Percentiles rank a stretch among this genome's conserved stretches.
phyloP scores from a whole-genome alignment of 2,329 filamentous ascomycete species.

The Alternaria brassicicola region DNA sequence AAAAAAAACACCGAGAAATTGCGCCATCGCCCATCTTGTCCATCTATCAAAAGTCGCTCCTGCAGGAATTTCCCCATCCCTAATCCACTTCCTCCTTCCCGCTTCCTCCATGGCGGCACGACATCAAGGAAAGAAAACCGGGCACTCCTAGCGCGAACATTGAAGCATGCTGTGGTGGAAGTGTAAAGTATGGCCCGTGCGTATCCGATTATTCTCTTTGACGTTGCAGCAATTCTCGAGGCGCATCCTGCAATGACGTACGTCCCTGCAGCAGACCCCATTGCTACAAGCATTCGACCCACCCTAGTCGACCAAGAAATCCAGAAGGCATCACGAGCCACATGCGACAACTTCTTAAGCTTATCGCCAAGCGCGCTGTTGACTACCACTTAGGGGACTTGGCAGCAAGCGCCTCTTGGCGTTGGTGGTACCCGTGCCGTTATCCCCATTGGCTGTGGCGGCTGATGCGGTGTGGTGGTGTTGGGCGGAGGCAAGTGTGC shows the following conservation, averaged over 20 bases:
- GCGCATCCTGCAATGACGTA: neutral
- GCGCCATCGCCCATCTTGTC: neutral
- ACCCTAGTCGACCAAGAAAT: neutral
- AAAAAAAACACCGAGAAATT: neutral
- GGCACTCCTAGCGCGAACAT: no score
- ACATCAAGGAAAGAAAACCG: no score
- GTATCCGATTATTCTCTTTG: no score
- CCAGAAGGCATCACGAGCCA: neutral
- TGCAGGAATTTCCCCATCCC: neutral
- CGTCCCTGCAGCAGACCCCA: neutral
- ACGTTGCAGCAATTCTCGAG: no score
- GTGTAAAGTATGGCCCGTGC: no score
- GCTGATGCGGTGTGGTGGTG: neutral
- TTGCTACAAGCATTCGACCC: neutral
- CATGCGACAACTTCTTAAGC: constrained; percentile 1
- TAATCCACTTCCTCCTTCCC: neutral
- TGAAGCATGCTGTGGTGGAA: no score
- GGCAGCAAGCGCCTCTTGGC: neutral
- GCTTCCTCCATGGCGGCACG: neutral
- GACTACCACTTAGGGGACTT: neutral
- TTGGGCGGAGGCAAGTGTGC: neutral
- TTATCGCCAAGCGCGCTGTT: neutral
- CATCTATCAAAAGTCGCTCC: neutral
- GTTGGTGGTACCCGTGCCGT: neutral
- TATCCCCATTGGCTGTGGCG: neutral